Percentiles rank a stretch among this genome's conserved stretches.
Evolutionary conservation across 495 filamentous ascomycete species (phyloP).

Genomic region (Echria macrotheca): DNA sequence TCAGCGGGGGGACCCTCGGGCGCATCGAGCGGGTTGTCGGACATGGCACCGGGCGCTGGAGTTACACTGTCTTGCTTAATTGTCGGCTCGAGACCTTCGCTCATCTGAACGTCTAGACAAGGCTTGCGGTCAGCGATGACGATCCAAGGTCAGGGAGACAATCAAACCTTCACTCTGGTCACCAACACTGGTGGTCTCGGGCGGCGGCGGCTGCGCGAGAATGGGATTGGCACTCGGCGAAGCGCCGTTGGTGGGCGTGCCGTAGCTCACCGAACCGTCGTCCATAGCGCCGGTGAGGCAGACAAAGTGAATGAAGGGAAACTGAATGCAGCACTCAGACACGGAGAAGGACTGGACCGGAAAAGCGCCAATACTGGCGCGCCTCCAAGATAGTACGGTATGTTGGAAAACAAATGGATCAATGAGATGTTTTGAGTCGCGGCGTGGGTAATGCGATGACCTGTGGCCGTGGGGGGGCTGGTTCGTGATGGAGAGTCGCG

Average conservation of each 20-base stretch:
- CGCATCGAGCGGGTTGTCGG: conserved; percentile 82
- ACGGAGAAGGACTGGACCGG: too few species aligned
- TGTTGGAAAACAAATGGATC: too few species aligned
- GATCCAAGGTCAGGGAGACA: background rate
- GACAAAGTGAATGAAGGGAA: background rate
- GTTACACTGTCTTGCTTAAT: conserved; percentile 51
- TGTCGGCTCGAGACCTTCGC: conserved; percentile 40
- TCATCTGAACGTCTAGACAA: conserved; percentile 51
- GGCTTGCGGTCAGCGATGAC: background rate
- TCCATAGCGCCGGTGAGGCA: conserved; percentile 42
- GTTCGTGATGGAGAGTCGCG: conserved; percentile 29
- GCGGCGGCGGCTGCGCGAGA: conserved; percentile 46
- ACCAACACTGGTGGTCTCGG: conserved; percentile 24
- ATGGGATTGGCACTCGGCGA: conserved; percentile 47
- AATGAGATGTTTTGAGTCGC: too few species aligned
- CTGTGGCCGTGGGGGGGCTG: conserved; percentile 11
- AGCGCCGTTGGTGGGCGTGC: conserved; percentile 46
- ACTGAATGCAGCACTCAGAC: too few species aligned
- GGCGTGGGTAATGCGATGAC: too few species aligned
- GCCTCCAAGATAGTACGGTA: background rate
- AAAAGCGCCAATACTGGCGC: background rate
- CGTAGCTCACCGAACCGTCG: conserved; percentile 47
- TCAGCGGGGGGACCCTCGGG: conserved; percentile 70
- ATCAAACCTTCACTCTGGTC: conserved; percentile 31
- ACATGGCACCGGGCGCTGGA: conserved; percentile 50